These are phyloP conservation scores for Cladosporium velox DNA, from an alignment of 2,329 filamentous ascomycete species.

Conservation along the genomic window DNA sequence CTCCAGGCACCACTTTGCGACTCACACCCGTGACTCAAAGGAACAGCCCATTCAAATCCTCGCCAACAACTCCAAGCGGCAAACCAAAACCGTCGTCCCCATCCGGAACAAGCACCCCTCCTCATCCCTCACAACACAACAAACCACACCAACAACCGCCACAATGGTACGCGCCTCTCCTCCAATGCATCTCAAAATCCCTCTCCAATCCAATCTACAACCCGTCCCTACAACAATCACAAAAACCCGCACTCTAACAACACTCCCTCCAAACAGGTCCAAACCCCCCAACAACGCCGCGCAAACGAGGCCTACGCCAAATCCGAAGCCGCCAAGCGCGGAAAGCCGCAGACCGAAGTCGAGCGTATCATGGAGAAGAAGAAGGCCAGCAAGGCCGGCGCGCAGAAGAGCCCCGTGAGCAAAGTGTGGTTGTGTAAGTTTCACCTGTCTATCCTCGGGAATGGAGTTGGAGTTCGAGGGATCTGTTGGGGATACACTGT, in stretches of 20 bases:
- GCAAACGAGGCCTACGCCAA: constrained; percentile 78
- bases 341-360: constrained; percentile 57
- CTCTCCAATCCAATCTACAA: too few relatives aligned
- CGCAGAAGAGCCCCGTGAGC: constrained; percentile 51
- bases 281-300: constrained; percentile 81
- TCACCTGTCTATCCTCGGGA: too few relatives aligned
- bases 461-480: too few relatives aligned
- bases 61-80: not conserved
- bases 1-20: not conserved
- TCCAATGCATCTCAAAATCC: not conserved
- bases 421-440: constrained; percentile 63
- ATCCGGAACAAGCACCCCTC: not conserved
- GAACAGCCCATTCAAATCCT: not conserved
- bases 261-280: constrained; percentile 56
- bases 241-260: too few relatives aligned
- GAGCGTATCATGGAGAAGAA: constrained; percentile 54
- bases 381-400: constrained; percentile 31
- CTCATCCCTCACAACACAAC: not conserved
- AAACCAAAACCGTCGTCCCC: not conserved
- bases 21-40: not conserved
- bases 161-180: not conserved
- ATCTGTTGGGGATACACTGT: too few relatives aligned
- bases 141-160: not conserved
- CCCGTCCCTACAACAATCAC: not conserved
- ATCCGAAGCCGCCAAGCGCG: constrained; percentile 71